Evolutionary conservation across 1,284 basidiomycete species (phyloP), one percentile per base, ranked within the genome.

Genomic region (Cryptococcus sp.): DNA sequence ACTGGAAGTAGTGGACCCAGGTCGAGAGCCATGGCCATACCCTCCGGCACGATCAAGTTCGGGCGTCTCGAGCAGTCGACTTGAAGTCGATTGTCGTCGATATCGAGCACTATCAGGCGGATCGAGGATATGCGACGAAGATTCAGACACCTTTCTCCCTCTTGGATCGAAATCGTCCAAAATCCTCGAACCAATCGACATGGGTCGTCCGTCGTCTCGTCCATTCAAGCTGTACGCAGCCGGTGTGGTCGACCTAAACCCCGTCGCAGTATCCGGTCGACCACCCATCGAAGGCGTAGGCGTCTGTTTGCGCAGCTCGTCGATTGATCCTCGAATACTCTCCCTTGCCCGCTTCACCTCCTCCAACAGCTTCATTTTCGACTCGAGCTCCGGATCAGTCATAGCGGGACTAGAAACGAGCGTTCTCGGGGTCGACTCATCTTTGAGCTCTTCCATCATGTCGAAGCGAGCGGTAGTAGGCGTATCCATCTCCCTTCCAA

Each of bases 311-410:
- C 66, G 56, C 2, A 71, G 57, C 24, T 56, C 49, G 43, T 69
- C 66, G 47, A 73, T 61, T 9, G 61, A 65, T 2, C 62, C 61
- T 5, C 61, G 62, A 14, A 72, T 57, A 19, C 59, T 62, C 40
- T 65, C 59, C 21, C 69, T 55, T 3, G 65, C 66, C 19, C 58
- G 56, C 39, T 61, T 66, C 14, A 74, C 67, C 34, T 74, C 72
- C 14, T 62, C 65, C 16, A 72, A 50, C 16, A 74, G 55, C 26
- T 50, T 56, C 40, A 69, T 45, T 50, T 68, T 65, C n/a, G 55
- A 52, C 35, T 64, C 62, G 2, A 71, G 56, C 26, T 68, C 66
- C 5, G 58, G 48, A 23, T 67, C 64, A n/a, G 28, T 22, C 35
- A 24, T n/a, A 6, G 43, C 28, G 12, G 50, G 45, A 16, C 33